phyloP scores from a whole-genome alignment of 306 rosid genomes.

The Rosa multiflora region DNA sequence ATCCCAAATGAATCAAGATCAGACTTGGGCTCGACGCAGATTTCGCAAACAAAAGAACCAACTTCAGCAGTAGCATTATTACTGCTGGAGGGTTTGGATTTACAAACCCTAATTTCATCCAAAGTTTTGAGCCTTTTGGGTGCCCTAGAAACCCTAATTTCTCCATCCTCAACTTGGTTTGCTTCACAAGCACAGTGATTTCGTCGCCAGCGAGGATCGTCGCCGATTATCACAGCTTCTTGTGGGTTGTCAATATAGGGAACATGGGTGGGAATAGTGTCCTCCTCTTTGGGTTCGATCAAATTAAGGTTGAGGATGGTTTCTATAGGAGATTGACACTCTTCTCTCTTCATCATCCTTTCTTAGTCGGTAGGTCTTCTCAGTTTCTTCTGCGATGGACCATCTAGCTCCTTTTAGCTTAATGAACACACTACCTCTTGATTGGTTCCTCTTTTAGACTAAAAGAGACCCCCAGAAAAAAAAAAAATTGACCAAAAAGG shows the following conservation, averaged over 20 bases:
- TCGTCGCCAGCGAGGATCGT: not conserved
- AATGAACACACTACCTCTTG: too few species aligned
- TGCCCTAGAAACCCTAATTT: not conserved
- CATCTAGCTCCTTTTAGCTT: not conserved
- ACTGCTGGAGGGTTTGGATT: not conserved
- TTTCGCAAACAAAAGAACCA: slow-evolving; percentile 23
- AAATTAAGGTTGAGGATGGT: not conserved
- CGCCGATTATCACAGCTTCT: not conserved
- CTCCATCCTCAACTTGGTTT: not conserved
- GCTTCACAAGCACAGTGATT: not conserved
- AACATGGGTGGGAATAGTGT: not conserved
- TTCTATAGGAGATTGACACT: not conserved
- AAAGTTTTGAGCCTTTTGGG: not conserved
- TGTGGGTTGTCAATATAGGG: not conserved
- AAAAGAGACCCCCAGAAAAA: too few species aligned
- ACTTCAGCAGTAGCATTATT: not conserved
- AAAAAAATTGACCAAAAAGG: too few species aligned
- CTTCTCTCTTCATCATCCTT: not conserved
- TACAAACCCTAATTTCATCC: not conserved
- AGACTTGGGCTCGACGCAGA: slow-evolving; percentile 17
- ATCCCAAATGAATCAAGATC: not conserved
- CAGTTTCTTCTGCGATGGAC: not conserved
- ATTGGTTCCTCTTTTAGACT: too few species aligned
- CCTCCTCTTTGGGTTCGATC: not conserved
- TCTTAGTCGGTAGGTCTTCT: not conserved